These are phyloP conservation scores for Colletotrichum tropicicola DNA, from an alignment of 2,329 filamentous ascomycete species.

Conservation along the genomic window DNA sequence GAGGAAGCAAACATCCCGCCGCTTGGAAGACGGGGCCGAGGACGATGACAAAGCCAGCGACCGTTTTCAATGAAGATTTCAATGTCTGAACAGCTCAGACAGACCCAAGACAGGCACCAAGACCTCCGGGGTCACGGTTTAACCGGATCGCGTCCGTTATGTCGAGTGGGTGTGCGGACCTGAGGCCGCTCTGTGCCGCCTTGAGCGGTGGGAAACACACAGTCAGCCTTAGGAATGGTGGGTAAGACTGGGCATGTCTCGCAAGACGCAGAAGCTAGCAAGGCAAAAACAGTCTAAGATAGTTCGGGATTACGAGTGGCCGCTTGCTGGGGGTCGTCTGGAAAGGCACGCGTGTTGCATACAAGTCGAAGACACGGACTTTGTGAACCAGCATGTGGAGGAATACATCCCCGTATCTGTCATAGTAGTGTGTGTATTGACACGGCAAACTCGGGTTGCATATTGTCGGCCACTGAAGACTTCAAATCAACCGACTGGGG, in stretches of 20 bases:
- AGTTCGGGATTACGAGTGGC: not conserved
- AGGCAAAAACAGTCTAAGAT: not conserved
- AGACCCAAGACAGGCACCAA: slow-evolving; percentile 11
- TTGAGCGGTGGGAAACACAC: no score
- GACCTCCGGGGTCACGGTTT: not conserved
- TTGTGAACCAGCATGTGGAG: not conserved
- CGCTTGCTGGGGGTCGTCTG: no score
- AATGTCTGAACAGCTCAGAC: slow-evolving; percentile 23
- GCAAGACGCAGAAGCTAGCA: not conserved
- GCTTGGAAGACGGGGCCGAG: not conserved
- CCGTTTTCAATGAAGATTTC: not conserved
- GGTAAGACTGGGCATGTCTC: not conserved
- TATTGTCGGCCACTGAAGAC: not conserved
- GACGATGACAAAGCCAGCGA: no score
- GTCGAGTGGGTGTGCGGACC: not conserved
- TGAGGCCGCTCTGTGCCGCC: not conserved
- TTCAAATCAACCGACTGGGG: not conserved
- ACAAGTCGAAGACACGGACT: not conserved
- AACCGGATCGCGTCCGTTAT: not conserved
- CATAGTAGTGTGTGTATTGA: not conserved
- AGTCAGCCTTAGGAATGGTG: slow-evolving; percentile 1
- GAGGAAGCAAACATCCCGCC: not conserved
- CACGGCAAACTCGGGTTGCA: slow-evolving; percentile 3
- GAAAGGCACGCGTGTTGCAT: not conserved
- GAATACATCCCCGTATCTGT: no score